Conservation (phyloP, 1,284 basidiomycete genomes). For the Trichosporon sp. region DNA sequence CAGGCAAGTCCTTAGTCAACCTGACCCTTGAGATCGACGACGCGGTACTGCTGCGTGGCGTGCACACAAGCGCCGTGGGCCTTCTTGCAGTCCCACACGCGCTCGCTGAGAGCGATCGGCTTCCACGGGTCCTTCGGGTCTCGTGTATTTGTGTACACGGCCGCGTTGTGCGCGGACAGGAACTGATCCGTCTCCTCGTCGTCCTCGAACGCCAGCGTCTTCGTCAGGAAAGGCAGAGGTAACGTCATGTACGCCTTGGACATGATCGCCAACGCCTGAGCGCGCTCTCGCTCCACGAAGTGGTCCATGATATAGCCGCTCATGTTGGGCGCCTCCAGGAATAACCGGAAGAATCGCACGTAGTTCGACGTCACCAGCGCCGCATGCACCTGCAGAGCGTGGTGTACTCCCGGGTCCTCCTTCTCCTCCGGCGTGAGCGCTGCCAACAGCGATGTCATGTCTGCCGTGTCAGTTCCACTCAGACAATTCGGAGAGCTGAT, state of each 20-base stretch:
- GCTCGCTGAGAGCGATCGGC: slow-evolving; percentile 38
- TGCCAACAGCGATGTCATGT: slow-evolving; percentile 93
- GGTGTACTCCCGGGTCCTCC: slow-evolving; percentile 73
- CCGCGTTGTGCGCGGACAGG: slow-evolving; percentile 69
- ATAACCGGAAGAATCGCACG: slow-evolving; percentile 84
- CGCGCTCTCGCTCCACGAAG: slow-evolving; percentile 89
- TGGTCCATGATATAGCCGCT: slow-evolving; percentile 99
- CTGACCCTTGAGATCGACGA: slow-evolving; percentile 62
- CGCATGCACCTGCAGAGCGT: slow-evolving; percentile 86
- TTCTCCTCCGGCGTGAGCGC: slow-evolving; percentile 91
- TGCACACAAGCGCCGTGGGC: slow-evolving; percentile 55
- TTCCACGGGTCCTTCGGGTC: slow-evolving; percentile 38
- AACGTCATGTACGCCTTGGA: slow-evolving; percentile 86
- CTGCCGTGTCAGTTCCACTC: slow-evolving; percentile 58
- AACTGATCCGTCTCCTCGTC: slow-evolving; percentile 69
- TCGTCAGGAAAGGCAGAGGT: slow-evolving; percentile 73
- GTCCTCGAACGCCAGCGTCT: slow-evolving; percentile 81
- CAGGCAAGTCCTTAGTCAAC: slow-evolving; percentile 43
- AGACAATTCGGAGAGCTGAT: too few relatives aligned
- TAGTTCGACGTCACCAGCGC: slow-evolving; percentile 92
- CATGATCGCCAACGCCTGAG: slow-evolving; percentile 83
- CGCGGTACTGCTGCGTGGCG: slow-evolving; percentile 58
- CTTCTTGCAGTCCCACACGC: slow-evolving; percentile 60
- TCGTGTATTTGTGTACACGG: slow-evolving; percentile 62
- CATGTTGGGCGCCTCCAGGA: slow-evolving; percentile 89